Base-by-base conservation (phyloP, 106 monocot species). In the Dioscorea zingiberensis region DNA sequence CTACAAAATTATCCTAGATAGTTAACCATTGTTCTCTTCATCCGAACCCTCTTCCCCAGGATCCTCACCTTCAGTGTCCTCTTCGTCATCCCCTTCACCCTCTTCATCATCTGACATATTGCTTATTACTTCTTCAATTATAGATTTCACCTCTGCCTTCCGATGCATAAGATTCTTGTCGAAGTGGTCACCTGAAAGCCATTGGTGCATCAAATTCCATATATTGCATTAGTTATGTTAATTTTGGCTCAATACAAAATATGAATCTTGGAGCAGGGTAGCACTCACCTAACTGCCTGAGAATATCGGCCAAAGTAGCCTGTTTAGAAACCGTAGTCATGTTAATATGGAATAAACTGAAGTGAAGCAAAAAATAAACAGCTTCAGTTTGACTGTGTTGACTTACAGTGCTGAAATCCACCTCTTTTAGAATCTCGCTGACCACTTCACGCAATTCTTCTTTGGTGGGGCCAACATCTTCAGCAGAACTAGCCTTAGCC, bases 271-370 rank as follows among this genome's bases (percentile, higher is more conserved):
- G n/a, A n/a, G n/a, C n/a, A n/a, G n/a, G n/a, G n/a, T n/a, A n/a
- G 10, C 4, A 6, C 38, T 38, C 78, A 91, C 95, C 95, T 85
- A 97, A 68, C 74, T 97, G 91, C 69, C 73, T 88, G 48, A 97
- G 80, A 75, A 97, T 88, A 67, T 97, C 95, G 69, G 91, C 87
- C 66, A 97, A 70, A 47, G 95, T 97, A 21, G 83, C 91, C 95
- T 97, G 77, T 63, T 26, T 21, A 26, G 10, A 58, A 38, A 54
- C 13, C 48, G 28, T 38, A 6, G 38, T 15, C 54, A 30, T n/a
- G 63, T 21, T 10, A 21, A 6, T 55, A 25, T n/a, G 44, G 51
- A 64, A 53, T 19, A 51, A 69, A 56, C 28, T 25, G 21, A 29
- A n/a, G n/a, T n/a, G 62, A 66, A 54, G 2, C 6, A 11, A 5